Base-by-base conservation (phyloP, 2,329 filamentous ascomycete genomes). In the Botrytis sinoallii region DNA sequence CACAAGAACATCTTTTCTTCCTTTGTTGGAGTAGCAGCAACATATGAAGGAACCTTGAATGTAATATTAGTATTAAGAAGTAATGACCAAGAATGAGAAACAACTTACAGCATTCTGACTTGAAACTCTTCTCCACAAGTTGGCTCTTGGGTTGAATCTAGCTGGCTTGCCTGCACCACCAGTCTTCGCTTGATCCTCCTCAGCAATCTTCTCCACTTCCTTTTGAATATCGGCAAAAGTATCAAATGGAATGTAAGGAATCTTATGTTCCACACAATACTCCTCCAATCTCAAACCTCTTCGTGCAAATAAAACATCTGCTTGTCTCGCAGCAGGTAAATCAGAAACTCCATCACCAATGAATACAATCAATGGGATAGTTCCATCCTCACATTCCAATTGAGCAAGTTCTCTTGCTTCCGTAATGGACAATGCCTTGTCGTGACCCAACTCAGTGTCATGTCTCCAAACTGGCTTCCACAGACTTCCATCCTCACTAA, bases 261-360 rank as follows among this genome's bases (percentile, higher is more conserved):
- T 89, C 55, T 83, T 82, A 81, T 91, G 85, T 80, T 91, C 88
- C 73, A 86, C 77, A 81, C 90, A 92, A 81, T 92, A 90, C 79
- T 91, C 88, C 81, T 92, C 90, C 25, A 92, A 84, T 2, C 88
- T 84, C 57, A 92, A 83, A 0, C 90, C 90, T n/a, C 87, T 85
- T 18, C 90, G 86, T 0, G 90, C 90, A 78, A 92, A 92, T 18
- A 92, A 86, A 0, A 92, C 88, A 78, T 92, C 90, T 1, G 90
- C 89, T 79, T 92, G 86, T 44, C 89, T 84, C 1, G 90, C 90
- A 4, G 90, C 90, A 0, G 90, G 86, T 1, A 92, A 84, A 78
- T 92, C 90, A 0, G 88, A 91, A 9, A 92, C 89, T 35, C 90
- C 90, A 78, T 92, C 90, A 67, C 90, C 90, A 76, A 92, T 91